Percentiles rank a stretch among this genome's conserved stretches.
These are phyloP conservation scores for Lactarius hengduanensis DNA, from an alignment of 768 basidiomycete genomes.

Conservation along the genomic window DNA sequence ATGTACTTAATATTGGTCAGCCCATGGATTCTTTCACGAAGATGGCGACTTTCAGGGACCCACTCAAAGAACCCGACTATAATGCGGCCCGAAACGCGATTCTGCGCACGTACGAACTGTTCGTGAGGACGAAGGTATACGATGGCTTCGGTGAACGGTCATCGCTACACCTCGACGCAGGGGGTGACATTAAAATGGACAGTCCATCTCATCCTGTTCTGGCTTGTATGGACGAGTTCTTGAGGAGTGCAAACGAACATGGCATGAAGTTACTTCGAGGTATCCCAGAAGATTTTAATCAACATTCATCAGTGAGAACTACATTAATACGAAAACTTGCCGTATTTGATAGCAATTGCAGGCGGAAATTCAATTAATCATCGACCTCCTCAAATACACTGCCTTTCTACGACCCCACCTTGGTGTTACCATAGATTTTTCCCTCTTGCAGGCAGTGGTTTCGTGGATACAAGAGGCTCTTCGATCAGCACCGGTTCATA, in stretches of 20 bases:
- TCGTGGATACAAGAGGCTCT: slow-evolving; percentile 43
- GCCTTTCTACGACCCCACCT: slow-evolving; percentile 11
- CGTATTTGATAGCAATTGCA: slow-evolving; percentile 7
- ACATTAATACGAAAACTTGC: background rate
- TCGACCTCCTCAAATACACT: slow-evolving; percentile 23
- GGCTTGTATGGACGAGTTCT: slow-evolving; percentile 10
- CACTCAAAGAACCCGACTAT: slow-evolving; percentile 8
- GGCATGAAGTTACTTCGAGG: slow-evolving; percentile 19
- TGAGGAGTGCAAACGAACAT: background rate
- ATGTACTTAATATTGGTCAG: slow-evolving; percentile 27
- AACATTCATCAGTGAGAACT: slow-evolving; percentile 7
- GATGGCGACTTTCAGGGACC: background rate
- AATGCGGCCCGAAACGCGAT: slow-evolving; percentile 6
- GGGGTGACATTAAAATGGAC: background rate
- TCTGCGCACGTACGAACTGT: slow-evolving; percentile 23
- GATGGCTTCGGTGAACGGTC: background rate
- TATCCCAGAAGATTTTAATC: background rate
- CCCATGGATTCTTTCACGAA: slow-evolving; percentile 29
- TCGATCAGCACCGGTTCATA: slow-evolving; percentile 38
- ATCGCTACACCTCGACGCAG: background rate
- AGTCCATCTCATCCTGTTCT: background rate
- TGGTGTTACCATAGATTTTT: slow-evolving; percentile 41
- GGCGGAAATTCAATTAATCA: slow-evolving; percentile 21
- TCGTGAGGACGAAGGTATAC: slow-evolving; percentile 19
- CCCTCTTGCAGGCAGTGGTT: slow-evolving; percentile 58